These are phyloP conservation scores for Diversispora epigaea DNA, from an alignment of 192 early-diverging fungal genomes.

Conservation along the genomic window DNA sequence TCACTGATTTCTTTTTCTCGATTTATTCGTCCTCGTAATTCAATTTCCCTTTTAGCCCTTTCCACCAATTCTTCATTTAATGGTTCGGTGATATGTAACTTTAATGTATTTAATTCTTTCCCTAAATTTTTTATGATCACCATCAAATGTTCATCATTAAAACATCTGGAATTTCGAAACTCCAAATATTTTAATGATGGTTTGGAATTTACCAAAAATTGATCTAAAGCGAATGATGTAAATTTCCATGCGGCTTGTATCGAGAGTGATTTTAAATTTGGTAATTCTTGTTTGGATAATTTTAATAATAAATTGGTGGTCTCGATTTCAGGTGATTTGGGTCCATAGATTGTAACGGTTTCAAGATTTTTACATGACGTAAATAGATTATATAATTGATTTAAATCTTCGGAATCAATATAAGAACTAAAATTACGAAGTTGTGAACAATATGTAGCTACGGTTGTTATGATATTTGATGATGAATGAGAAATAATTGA, in stretches of 20 bases:
- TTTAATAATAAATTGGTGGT: neutral
- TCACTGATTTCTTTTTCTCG: too few species aligned
- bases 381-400: neutral
- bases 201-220: constrained; percentile 1
- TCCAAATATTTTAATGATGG: neutral
- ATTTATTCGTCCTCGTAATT: neutral
- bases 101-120: neutral
- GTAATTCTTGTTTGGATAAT: neutral
- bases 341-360: neutral
- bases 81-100: neutral
- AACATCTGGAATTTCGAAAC: neutral
- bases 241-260: constrained; percentile 5
- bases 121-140: neutral
- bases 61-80: neutral
- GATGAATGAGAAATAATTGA: neutral
- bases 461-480: neutral
- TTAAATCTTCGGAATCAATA: neutral
- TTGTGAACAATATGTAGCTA: constrained; percentile 19
- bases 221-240: neutral
- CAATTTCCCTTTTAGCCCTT: neutral
- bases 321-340: neutral
- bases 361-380: neutral
- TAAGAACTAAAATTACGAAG: neutral
- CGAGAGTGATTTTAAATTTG: neutral
- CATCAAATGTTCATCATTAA: constrained; percentile 6